Percentiles rank a stretch among this genome's conserved stretches.
Conservation (phyloP, 495 filamentous ascomycete genomes). For the Aspergillus campestris region DNA sequence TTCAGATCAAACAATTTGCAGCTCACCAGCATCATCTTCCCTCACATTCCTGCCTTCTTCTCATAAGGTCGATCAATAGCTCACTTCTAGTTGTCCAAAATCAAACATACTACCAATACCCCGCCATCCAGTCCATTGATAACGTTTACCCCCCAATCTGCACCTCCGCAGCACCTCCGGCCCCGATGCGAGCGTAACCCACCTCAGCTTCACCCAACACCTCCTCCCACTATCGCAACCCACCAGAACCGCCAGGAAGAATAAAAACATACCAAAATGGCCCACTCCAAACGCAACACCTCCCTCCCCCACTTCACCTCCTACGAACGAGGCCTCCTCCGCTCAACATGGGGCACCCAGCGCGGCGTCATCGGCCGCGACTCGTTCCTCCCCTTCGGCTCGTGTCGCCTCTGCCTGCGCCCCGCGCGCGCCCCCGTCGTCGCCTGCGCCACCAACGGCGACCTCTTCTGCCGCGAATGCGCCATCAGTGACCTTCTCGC, state of each 20-base stretch:
- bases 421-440: slow-evolving; percentile 81
- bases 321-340: slow-evolving; percentile 76
- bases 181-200: no score
- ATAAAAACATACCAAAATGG: slow-evolving; percentile 19
- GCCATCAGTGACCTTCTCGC: slow-evolving; percentile 82
- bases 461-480: slow-evolving; percentile 96
- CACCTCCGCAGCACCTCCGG: no score
- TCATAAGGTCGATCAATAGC: no score
- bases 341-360: slow-evolving; percentile 70
- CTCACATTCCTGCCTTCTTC: no score
- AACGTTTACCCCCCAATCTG: no score
- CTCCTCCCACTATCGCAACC: not conserved
- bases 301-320: slow-evolving; percentile 94
- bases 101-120: no score
- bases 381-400: slow-evolving; percentile 87
- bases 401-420: slow-evolving; percentile 82
- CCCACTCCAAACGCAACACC: slow-evolving; percentile 79
- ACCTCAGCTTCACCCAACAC: no score
- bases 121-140: no score
- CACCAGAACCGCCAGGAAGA: not conserved
- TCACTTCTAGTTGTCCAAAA: no score
- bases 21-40: no score
- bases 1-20: no score
- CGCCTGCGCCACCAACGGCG: slow-evolving; percentile 61
- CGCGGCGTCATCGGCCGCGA: slow-evolving; percentile 83